Base-by-base conservation (phyloP, 805 yeast species). In the Priceomyces fermenticarens region DNA sequence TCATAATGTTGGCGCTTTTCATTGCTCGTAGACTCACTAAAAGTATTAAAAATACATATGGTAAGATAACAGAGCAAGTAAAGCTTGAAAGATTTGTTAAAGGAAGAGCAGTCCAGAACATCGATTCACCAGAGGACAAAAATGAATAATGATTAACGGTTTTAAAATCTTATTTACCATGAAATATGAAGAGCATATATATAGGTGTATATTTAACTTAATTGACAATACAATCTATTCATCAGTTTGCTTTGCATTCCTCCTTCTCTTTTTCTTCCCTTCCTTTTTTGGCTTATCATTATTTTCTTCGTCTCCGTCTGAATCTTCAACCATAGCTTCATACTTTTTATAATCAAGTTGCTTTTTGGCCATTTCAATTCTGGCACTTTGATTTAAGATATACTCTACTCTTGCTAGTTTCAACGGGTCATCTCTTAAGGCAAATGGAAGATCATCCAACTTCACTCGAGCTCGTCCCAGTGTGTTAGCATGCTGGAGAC, bases 61-160 rank as follows among this genome's bases (percentile, higher is more conserved):
- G 25, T 20, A 20, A 20, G 25, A 20, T 20, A 20, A 35, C 30
- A 36, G 70, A 72, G 35, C 69, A 70, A 47, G 80, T 80, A n/a
- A 78, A 75, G 52, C 77, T 77, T 43, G 81, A 79, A 48, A 69
- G 70, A 44, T 80, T 78, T 44, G 78, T 79, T 10, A 69, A 70
- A 38, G 84, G 84, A 1, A 72, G 78, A 49, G 74, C 80, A 3
- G 64, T 78, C 40, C 78, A 76, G 47, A 76, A 73, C 40, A 45
- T 55, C 30, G 57, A 55, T 29, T n/a, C 27, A 26, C 33, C 36
- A 14, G 45, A 42, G 5, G 45, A 45, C 11, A 38, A 35, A 31
- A 28, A 42, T 13, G 35, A 27, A 3, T 30, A 17, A 30, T 15
- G 17, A 26, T 27, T 26, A 30, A 28, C 30, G 17, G 32, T 37